Conservation (phyloP, 306 rosid genomes). For the Vigna trinervia region DNA sequence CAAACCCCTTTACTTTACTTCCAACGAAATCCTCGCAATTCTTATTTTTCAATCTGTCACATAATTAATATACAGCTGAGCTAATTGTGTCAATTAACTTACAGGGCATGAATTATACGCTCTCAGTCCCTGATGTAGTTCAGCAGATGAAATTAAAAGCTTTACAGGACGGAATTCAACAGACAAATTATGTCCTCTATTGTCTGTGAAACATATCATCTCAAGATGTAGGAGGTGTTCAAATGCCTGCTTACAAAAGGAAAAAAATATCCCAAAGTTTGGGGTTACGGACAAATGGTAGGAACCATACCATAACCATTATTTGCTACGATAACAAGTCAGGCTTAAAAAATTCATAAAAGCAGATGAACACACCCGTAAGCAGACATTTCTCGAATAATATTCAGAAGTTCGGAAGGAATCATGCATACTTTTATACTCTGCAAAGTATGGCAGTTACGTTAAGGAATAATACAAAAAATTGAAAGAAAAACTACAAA, state of each 20-base stretch:
- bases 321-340: constrained; percentile 21
- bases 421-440: constrained; percentile 73
- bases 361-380: constrained; percentile 65
- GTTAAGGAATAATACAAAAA: constrained; percentile 35
- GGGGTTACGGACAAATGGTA: not conserved
- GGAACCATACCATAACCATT: constrained; percentile 23
- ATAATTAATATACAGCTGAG: not conserved
- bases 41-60: constrained; percentile 25
- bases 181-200: constrained; percentile 69
- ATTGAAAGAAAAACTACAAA: constrained; percentile 24
- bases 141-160: constrained; percentile 68
- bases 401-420: constrained; percentile 58
- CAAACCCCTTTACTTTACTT: constrained; percentile 18
- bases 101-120: constrained; percentile 79
- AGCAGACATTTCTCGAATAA: constrained; percentile 71
- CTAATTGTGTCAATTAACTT: constrained; percentile 49
- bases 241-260: constrained; percentile 71
- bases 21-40: constrained; percentile 26
- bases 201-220: constrained; percentile 77
- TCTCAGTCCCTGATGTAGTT: constrained; percentile 73
- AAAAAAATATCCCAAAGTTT: constrained; percentile 14
- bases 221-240: constrained; percentile 85
- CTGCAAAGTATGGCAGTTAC: constrained; percentile 57
- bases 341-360: constrained; percentile 26
- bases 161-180: constrained; percentile 79